These are phyloP conservation scores for Xerocomus brunneocitrinus DNA, from an alignment of 768 basidiomycete genomes.

Conservation along the genomic window DNA sequence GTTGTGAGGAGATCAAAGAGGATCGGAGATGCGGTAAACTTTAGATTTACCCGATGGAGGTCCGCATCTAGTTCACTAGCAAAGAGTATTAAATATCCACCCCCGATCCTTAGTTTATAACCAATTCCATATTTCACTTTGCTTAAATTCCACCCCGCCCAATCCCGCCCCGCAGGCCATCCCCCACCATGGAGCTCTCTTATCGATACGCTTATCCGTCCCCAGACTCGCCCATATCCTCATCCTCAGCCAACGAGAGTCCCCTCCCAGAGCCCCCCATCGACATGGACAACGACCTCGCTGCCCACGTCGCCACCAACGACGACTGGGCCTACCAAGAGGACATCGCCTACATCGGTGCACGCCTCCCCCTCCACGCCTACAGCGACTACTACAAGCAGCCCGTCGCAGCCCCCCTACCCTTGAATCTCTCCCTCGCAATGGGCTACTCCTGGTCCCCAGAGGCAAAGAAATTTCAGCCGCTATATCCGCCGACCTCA, in stretches of 20 bases:
- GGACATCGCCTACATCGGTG: constrained; percentile 19
- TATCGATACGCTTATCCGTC: constrained; percentile 14
- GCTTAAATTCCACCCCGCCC: too few species aligned
- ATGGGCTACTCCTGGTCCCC: constrained; percentile 33
- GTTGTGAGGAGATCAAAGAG: constrained; percentile 10
- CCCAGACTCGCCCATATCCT: constrained; percentile 38
- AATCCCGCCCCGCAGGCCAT: too few species aligned
- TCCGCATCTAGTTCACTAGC: neutral
- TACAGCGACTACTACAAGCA: constrained; percentile 31
- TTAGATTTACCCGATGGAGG: constrained; percentile 30
- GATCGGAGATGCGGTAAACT: constrained; percentile 33
- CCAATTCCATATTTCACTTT: neutral
- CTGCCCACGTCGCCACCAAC: constrained; percentile 21
- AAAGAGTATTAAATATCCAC: too few species aligned
- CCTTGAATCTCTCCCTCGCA: constrained; percentile 29
- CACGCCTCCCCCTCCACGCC: constrained; percentile 22
- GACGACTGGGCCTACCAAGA: constrained; percentile 30
- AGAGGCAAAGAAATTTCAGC: constrained; percentile 33
- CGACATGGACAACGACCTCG: constrained; percentile 31
- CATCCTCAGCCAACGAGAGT: constrained; percentile 28
- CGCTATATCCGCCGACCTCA: constrained; percentile 29
- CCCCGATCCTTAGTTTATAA: neutral
- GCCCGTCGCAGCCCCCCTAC: constrained; percentile 30
- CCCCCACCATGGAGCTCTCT: neutral
- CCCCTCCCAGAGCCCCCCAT: constrained; percentile 36